Conservation (phyloP, 192 early-diverging fungal species). For the Backusella liffmaniae region DNA sequence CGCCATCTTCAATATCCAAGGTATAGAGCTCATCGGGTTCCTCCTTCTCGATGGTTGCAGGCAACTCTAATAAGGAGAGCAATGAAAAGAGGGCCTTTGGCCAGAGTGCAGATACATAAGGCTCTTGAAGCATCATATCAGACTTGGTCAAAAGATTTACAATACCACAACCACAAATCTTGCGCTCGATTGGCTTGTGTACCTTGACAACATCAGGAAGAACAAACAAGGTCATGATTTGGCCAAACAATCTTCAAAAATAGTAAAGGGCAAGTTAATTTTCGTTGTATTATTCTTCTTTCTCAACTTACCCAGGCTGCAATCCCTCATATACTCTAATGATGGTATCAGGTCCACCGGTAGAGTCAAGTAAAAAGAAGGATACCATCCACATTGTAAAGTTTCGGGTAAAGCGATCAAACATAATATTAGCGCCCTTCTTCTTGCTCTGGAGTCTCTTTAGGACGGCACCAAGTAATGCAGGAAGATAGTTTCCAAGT, state of each 20-base stretch:
- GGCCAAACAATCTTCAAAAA: conserved; percentile 56
- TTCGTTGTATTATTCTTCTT: not conserved
- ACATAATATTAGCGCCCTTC: conserved; percentile 11
- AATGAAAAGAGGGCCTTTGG: conserved; percentile 48
- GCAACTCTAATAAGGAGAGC: conserved; percentile 58
- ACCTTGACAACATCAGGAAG: conserved; percentile 64
- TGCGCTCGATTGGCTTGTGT: conserved; percentile 56
- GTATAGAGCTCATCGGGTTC: conserved; percentile 61
- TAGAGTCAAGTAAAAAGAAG: conserved; percentile 63
- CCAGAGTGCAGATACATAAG: conserved; percentile 53
- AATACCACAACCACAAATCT: conserved; percentile 63
- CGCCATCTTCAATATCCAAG: conserved; percentile 72
- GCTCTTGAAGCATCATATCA: conserved; percentile 50
- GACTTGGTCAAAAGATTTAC: conserved; percentile 59
- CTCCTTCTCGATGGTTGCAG: conserved; percentile 47
- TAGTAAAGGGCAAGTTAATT: conserved; percentile 5
- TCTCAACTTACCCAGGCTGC: conserved; percentile 49
- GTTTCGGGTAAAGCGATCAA: conserved; percentile 58
- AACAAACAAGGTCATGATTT: conserved; percentile 61
- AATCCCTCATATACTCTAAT: conserved; percentile 58
- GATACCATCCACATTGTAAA: conserved; percentile 70
- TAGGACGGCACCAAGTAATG: conserved; percentile 45
- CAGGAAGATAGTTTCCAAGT: conserved; percentile 46
- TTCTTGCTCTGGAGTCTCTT: conserved; percentile 54
- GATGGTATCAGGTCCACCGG: conserved; percentile 57